Evolutionary conservation across 1,284 basidiomycete species (phyloP).

Genomic region (Cerioporus squamosus): DNA sequence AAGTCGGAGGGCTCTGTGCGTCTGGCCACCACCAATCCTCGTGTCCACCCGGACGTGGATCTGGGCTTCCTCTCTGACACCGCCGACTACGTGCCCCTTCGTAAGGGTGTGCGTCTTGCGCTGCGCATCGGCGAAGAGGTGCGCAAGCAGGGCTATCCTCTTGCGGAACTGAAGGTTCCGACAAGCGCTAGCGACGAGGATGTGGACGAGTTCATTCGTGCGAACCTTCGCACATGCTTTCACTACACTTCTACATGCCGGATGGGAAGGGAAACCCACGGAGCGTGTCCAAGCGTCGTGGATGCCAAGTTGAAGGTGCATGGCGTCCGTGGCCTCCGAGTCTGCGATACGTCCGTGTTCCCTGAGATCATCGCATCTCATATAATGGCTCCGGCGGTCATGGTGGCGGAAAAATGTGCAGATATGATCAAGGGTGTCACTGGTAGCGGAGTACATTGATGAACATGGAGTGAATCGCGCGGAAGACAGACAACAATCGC

Average conservation of each 20-base stretch:
- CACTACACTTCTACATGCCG: constrained; percentile 44
- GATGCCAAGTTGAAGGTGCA: constrained; percentile 54
- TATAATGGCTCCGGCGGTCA: constrained; percentile 40
- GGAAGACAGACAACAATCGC: too few species aligned
- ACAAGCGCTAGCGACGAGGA: constrained; percentile 26
- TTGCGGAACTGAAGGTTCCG: constrained; percentile 37
- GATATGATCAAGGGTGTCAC: neutral
- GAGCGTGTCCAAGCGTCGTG: constrained; percentile 44
- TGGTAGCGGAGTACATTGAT: too few species aligned
- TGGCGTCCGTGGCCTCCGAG: constrained; percentile 44
- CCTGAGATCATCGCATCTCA: constrained; percentile 40
- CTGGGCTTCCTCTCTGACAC: constrained; percentile 33
- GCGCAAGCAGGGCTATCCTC: constrained; percentile 35
- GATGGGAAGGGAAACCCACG: constrained; percentile 40
- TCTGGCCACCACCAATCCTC: constrained; percentile 37
- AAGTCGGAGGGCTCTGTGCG: constrained; percentile 38
- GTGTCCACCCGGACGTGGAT: constrained; percentile 35
- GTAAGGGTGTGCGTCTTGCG: constrained; percentile 30
- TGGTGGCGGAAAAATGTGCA: constrained; percentile 38
- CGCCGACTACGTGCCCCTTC: constrained; percentile 30
- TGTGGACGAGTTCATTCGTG: constrained; percentile 34
- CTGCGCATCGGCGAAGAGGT: constrained; percentile 35
- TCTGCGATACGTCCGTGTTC: constrained; percentile 47
- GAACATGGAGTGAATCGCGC: too few species aligned
- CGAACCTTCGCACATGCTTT: constrained; percentile 35